These are phyloP conservation scores for Fonsecaea pugnacius DNA, from an alignment of 2,329 filamentous ascomycete genomes.

Conservation along the genomic window DNA sequence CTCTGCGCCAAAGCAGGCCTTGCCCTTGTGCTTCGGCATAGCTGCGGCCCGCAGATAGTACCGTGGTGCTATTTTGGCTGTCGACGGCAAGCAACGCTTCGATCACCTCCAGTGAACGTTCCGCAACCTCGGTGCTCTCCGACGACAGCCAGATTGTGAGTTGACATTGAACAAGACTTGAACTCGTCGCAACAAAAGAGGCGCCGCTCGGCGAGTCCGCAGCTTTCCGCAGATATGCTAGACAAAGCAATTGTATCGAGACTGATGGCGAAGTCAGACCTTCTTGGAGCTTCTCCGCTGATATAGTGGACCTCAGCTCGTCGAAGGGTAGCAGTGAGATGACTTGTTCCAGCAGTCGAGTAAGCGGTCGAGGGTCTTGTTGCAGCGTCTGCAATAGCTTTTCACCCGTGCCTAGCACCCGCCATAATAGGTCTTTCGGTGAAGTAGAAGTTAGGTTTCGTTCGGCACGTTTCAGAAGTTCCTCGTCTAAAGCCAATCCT, in stretches of 20 bases:
- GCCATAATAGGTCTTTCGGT: slow-evolving; percentile 33
- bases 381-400: slow-evolving; percentile 47
- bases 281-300: slow-evolving; percentile 58
- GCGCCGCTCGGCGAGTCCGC: slow-evolving; percentile 57
- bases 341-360: slow-evolving; percentile 57
- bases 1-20: slow-evolving; percentile 64
- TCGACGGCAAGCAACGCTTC: slow-evolving; percentile 59
- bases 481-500: slow-evolving; percentile 31
- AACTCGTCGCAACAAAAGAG: slow-evolving; percentile 61
- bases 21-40: slow-evolving; percentile 48
- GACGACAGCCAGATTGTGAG: slow-evolving; percentile 64
- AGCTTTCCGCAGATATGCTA: slow-evolving; percentile 63
- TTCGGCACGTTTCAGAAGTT: slow-evolving; percentile 36
- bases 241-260: slow-evolving; percentile 61
- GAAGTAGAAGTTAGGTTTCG: slow-evolving; percentile 33
- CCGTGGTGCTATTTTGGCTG: slow-evolving; percentile 43
- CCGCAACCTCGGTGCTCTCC: slow-evolving; percentile 59
- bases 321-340: slow-evolving; percentile 55
- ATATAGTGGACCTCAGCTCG: slow-evolving; percentile 54
- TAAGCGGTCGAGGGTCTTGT: slow-evolving; percentile 62
- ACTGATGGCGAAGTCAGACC: slow-evolving; percentile 57
- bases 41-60: slow-evolving; percentile 32
- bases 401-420: slow-evolving; percentile 32
- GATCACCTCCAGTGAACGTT: slow-evolving; percentile 58
- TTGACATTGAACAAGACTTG: slow-evolving; percentile 59